Base-by-base conservation (phyloP, 148 eudicot genomes). In the Silene uniflora region DNA sequence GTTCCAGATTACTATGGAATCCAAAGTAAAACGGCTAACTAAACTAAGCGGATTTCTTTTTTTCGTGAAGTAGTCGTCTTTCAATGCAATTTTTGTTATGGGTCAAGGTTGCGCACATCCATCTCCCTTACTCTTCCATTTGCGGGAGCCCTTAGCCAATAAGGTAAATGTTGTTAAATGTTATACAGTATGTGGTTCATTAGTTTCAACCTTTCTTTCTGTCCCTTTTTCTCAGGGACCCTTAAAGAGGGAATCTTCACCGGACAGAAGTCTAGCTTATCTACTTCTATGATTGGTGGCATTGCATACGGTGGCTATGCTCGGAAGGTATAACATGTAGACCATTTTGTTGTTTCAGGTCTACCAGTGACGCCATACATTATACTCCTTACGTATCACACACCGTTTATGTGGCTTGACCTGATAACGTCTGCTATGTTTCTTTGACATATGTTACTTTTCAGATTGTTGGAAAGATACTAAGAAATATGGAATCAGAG, bases 271-370 rank as follows among this genome's bases (percentile, higher is more conserved):
- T 56, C 49, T 42, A 73, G 74, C 69, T 24, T 80, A 22, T 46
- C 46, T 0, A 68, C 71, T 62, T 87, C 96, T 46, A 75, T 82
- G 71, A 89, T 94, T 21, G 83, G 88, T 63, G 97, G 94, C 55
- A 82, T 94, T 59, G 98, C 97, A 76, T 94, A 90, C 75, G 98
- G 98, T 72, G 93, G 96, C 67, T 94, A 90, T 84, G 98, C 97
- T 27, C 83, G 98, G 55, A 94, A 94, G 96, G 98, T 88, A 22
- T 32, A 12, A 11, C 32, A 4, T 17, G 0, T 42, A 0, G 32
- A 72, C 29, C 13, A 3, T 17, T 67, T 18, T 46, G 27, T 77
- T 23, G 10, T 46, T 49, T 61, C 9, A 8, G 7, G 24, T 52
- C n/a, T 65, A 49, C 13, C 62, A 27, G 62, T 1, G 17, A 6